These are phyloP conservation scores for Phialophora tarda DNA, from an alignment of 2,329 filamentous ascomycete genomes.

Conservation along the genomic window DNA sequence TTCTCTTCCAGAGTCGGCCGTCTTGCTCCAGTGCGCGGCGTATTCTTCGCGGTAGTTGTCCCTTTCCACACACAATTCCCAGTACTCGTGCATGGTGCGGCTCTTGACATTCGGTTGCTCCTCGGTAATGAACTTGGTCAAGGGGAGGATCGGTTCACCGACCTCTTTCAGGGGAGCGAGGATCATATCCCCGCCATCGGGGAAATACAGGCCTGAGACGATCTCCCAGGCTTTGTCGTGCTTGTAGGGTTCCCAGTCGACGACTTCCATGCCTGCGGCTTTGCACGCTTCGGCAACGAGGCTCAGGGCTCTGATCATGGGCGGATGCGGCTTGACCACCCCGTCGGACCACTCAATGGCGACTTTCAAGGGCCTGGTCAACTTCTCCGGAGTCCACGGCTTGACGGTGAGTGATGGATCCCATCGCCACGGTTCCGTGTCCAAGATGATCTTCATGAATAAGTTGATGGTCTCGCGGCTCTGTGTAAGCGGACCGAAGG, in stretches of 20 bases:
- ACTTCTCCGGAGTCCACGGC: slow-evolving; percentile 54
- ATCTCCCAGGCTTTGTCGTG: slow-evolving; percentile 58
- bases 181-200: slow-evolving; percentile 65
- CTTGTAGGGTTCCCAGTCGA: slow-evolving; percentile 60
- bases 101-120: slow-evolving; percentile 58
- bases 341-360: slow-evolving; percentile 70
- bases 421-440: slow-evolving; percentile 57
- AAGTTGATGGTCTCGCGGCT: slow-evolving; percentile 56
- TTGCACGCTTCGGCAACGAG: slow-evolving; percentile 53
- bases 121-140: slow-evolving; percentile 64
- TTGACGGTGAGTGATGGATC: slow-evolving; percentile 61
- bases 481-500: slow-evolving; percentile 62
- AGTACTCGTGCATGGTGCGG: slow-evolving; percentile 49
- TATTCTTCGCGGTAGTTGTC: slow-evolving; percentile 55
- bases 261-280: slow-evolving; percentile 58
- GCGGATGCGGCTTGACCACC: slow-evolving; percentile 69
- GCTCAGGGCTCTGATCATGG: slow-evolving; percentile 59
- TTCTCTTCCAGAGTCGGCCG: slow-evolving; percentile 47
- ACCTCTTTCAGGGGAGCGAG: slow-evolving; percentile 57
- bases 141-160: slow-evolving; percentile 63
- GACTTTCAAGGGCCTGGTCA: slow-evolving; percentile 54
- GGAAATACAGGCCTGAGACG: slow-evolving; percentile 59
- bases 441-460: slow-evolving; percentile 51
- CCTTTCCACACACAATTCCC: slow-evolving; percentile 42
- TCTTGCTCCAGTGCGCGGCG: slow-evolving; percentile 54